Base-by-base conservation (phyloP, 2,329 filamentous ascomycete genomes). In the Ustulina deusta region DNA sequence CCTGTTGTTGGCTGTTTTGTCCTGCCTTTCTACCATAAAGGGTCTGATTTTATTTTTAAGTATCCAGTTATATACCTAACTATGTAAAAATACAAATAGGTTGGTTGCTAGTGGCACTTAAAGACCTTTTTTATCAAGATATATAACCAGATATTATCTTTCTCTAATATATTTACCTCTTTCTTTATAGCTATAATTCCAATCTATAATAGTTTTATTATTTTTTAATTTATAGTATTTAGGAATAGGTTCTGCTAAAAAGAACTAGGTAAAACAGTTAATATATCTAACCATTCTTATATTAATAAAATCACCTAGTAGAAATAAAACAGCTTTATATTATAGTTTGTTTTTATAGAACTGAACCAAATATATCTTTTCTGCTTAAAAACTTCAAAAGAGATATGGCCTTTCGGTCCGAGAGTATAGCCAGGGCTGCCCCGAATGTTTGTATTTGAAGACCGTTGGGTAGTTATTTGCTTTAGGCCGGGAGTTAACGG, bases 211-310 rank as follows among this genome's bases (percentile, higher is more conserved):
- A 49, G n/a, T 49, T 49, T 22, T 49, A 49, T 49, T 27, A 10
- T 49, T 49, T 10, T 49, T 22, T 49, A 49, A 49, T 49, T 49
- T 49, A 49, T 49, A 49, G 13, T 27, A 49, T 49, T 49, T 49
- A 49, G 13, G 22, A 49, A 49, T 49, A 49, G 7, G 44, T 49
- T 49, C 20, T 49, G 13, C 13, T 22, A 10, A 49, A 22, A 49
- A 49, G n/a, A 49, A 49, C 22, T 49, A 49, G 13, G 22, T 49
- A 49, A 49, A 49, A 49, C 11, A 49, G 22, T 49, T 49, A 49
- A 49, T 49, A 49, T 49, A 49, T 49, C 20, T 49, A 49, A 49
- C 13, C 20, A 49, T 49, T 49, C 22, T 22, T 49, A 49, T 49
- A 49, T 49, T 22, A 22, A 20, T 49, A 49, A 49, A 49, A 49